These are phyloP conservation scores for Phytophthora pisi DNA, from an alignment of 352 stramenopile genomes.

Conservation along the genomic window DNA sequence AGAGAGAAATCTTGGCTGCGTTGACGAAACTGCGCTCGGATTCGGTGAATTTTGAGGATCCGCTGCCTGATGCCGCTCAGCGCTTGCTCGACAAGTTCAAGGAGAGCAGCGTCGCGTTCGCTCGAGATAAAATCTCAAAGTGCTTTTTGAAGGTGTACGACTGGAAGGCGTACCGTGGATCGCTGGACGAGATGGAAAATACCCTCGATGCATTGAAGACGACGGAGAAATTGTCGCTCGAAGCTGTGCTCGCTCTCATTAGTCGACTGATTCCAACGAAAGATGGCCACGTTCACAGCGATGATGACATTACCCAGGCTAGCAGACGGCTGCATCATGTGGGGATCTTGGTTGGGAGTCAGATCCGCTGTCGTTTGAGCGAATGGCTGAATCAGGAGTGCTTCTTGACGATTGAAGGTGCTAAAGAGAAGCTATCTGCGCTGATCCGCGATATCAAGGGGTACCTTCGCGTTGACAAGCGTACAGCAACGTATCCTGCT, in stretches of 20 bases:
- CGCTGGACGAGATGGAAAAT: neutral
- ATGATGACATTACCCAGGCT: neutral
- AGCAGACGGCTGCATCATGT: neutral
- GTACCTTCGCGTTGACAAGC: neutral
- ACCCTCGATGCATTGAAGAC: neutral
- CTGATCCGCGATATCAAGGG: neutral
- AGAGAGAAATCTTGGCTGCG: slow-evolving; percentile 5
- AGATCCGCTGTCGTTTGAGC: neutral
- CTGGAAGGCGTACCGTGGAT: neutral
- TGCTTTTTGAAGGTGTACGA: neutral
- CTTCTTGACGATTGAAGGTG: neutral
- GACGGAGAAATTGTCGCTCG: neutral
- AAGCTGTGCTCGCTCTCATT: neutral
- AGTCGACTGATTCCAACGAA: neutral
- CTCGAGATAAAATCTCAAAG: neutral
- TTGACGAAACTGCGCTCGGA: neutral
- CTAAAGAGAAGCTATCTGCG: neutral
- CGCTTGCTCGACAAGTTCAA: slow-evolving; percentile 13
- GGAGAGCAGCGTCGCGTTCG: neutral
- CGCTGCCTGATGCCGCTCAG: slow-evolving; percentile 8
- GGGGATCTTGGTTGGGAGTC: neutral
- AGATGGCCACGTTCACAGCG: neutral
- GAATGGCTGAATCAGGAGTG: neutral
- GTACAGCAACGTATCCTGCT: neutral
- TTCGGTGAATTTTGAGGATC: slow-evolving; percentile 8